Evolutionary conservation across 345 rosid species (phyloP), one percentile per base, ranked within the genome.

Genomic region (Bruguiera sexangula): DNA sequence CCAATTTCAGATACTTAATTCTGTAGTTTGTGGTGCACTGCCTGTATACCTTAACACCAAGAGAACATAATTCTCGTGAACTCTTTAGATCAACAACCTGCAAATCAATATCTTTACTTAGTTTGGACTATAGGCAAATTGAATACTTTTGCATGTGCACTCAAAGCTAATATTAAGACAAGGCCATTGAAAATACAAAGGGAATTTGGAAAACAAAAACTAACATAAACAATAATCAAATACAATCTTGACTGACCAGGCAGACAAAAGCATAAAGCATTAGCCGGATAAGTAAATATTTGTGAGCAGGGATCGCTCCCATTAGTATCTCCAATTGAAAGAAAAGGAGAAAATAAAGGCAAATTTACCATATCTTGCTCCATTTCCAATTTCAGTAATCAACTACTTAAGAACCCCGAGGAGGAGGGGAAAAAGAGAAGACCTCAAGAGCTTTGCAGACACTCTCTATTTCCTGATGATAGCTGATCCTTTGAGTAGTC

Each of bases 371-470:
- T 43, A 37, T 37, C 43, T 37, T 37, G 43, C 11, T 37, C 39
- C 43, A 37, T 37, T 37, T 37, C 43, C 43, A 37, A 37, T 10
- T 8, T 37, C 43, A 37, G 43, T 8, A 37, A 37, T 37, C 43
- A 37, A 37, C 43, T 37, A 37, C 43, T 37, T 37, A 37, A 37
- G 13, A 37, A 37, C 43, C 43, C 8, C 10, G 13, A 43, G 26
- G 20, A 32, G n/a, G 10, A 32, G 22, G 20, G 46, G 13, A n/a
- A 69, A 66, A 67, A 80, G 71, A 78, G 63, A 76, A 67, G 68
- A 91, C 97, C 97, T 87, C 88, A 50, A 91, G 96, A 78, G 97
- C 97, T 82, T 86, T 79, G 82, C 93, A 75, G 68, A 89, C 79
- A 65, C 81, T 82, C 57, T 87, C 93, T 57, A 85, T 79, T 68